Base-by-base conservation (phyloP, 768 basidiomycete genomes). In the Cantharellus anzutake region DNA sequence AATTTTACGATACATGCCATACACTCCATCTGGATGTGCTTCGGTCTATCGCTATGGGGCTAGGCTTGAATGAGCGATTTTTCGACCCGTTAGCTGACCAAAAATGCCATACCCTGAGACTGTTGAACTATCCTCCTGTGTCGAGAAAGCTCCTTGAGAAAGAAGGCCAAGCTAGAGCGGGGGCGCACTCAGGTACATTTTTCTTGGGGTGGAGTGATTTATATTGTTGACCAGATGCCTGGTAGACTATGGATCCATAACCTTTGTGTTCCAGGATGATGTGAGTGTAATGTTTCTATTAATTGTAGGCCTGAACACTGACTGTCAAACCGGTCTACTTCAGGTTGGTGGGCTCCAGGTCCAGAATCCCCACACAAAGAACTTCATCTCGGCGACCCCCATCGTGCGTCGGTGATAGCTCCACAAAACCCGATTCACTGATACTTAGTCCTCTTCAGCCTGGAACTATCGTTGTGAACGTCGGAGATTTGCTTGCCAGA, bases 41-140 rank as follows among this genome's bases (percentile, higher is more conserved):
- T 86, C 77, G 83, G n/a, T 81, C 87, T 2, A 80, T 93, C 65
- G 90, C 89, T 0, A 70, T 90, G 11, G 89, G 88, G 2, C 74
- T 92, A 42, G 77, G 79, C 40, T 76, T 91, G 35, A 74, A 80
- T 3, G 86, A 88, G 68, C 64, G 66, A 38, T 91, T 81, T 70
- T 92, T 93, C 59, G 85, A 90, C 66, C 68, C 74, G 53, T 82
- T 80, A 70, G 80, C 88, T 42, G 67, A 86, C 65, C 79, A 85
- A 62, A 83, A 87, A 69, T 81, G 75, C 63, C 88, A 91, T 67
- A 91, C 89, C 67, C 70, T 93, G 48, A 76, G 89, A 37, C 74
- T 92, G 39, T 71, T 92, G 35, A 84, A 82, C 4, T 92, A 92
- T 68, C 89, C 89, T 34, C 73, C 86, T n/a, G 76, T 91, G 57